Conservation (phyloP, 73 alveolate genomes). For the Tetrahymena thermophila region DNA sequence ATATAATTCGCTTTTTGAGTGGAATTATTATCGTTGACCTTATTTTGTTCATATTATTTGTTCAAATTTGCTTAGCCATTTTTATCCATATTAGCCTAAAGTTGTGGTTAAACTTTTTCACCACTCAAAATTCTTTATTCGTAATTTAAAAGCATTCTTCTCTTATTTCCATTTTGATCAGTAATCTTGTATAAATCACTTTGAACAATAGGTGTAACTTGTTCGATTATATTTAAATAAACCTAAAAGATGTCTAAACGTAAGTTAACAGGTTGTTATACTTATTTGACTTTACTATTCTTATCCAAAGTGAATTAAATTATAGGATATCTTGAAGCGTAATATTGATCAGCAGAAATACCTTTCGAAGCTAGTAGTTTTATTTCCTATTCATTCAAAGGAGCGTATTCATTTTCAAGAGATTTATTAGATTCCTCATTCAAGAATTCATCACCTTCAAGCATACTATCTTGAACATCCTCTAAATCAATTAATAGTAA, state of each 20-base stretch:
- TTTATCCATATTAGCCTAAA: neutral
- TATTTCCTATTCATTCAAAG: neutral
- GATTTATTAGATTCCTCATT: neutral
- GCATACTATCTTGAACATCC: neutral
- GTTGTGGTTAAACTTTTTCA: neutral
- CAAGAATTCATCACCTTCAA: neutral
- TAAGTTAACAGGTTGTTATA: neutral
- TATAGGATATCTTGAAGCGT: neutral
- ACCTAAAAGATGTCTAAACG: neutral
- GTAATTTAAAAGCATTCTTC: neutral
- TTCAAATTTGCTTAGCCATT: neutral
- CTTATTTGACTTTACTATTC: neutral
- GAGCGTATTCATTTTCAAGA: neutral
- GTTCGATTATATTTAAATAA: neutral
- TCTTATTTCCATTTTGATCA: neutral
- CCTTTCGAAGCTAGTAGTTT: neutral
- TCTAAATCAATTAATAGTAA: too few relatives aligned
- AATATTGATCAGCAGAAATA: neutral
- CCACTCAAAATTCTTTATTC: neutral
- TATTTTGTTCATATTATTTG: neutral
- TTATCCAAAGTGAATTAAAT: neutral
- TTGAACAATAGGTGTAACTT: neutral
- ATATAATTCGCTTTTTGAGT: neutral
- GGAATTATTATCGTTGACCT: neutral
- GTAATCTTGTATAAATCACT: neutral